phyloP scores from a whole-genome alignment of 208 protist genomes.

The Leishmania amazonensis region DNA sequence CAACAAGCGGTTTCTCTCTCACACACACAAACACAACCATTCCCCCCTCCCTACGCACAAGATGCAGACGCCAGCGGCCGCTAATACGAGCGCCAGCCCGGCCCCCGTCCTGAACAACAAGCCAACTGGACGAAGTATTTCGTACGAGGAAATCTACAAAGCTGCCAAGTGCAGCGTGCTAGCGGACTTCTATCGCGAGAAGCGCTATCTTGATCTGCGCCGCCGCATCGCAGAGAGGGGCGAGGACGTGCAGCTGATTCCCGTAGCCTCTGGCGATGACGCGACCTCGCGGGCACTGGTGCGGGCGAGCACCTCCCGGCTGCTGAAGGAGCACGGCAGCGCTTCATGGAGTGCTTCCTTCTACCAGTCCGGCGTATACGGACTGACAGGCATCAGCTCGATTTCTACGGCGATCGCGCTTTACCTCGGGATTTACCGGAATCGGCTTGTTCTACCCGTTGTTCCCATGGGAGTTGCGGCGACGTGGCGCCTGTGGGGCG shows the following conservation, averaged over 20 bases:
- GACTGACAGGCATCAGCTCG: slow-evolving; percentile 60
- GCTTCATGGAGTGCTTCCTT: slow-evolving; percentile 67
- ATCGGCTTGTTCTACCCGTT: slow-evolving; percentile 69
- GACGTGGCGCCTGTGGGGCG: slow-evolving; percentile 76
- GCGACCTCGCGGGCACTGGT: slow-evolving; percentile 24
- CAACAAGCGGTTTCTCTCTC: not conserved
- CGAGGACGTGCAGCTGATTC: slow-evolving; percentile 60
- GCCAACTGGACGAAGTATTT: slow-evolving; percentile 33
- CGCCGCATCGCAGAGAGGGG: slow-evolving; percentile 29
- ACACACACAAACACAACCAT: not conserved
- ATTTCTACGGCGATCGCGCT: slow-evolving; percentile 55
- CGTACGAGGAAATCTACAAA: slow-evolving; percentile 60
- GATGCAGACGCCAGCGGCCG: slow-evolving; percentile 50
- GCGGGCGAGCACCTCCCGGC: slow-evolving; percentile 51
- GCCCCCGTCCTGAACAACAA: slow-evolving; percentile 57
- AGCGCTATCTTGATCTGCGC: slow-evolving; percentile 34
- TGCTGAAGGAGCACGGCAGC: slow-evolving; percentile 78
- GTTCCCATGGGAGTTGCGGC: slow-evolving; percentile 60
- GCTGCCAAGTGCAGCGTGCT: slow-evolving; percentile 55
- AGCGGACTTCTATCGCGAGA: slow-evolving; percentile 62
- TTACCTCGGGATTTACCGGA: slow-evolving; percentile 72
- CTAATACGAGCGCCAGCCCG: slow-evolving; percentile 45
- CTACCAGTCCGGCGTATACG: slow-evolving; percentile 78
- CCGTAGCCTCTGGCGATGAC: slow-evolving; percentile 11
- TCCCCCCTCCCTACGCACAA: no score